Base-by-base conservation (phyloP, 176 grass and related monocot species). In the Phyllostachys edulis region DNA sequence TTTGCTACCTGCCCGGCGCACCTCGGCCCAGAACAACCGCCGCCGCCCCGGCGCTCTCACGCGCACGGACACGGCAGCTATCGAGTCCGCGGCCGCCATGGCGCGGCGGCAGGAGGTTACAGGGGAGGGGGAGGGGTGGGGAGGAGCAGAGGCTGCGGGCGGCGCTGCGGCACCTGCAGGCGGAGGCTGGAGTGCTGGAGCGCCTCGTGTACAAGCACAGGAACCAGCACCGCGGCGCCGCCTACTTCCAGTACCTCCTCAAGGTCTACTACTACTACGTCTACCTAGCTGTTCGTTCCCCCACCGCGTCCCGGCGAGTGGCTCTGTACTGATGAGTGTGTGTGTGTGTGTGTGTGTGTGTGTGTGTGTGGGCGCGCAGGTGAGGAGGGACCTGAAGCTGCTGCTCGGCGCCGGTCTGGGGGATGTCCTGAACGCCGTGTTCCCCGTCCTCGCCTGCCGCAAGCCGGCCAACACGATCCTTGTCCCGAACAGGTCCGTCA, bases 221-320 rank as follows among this genome's bases (percentile, higher is more conserved):
- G 36, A 94, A 91, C 81, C 89, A 91, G 57, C 92, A 94, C 77
- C 92, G 86, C 6, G 64, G 76, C 36, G 64, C 71, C 49, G 37
- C 84, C 8, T 91, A 94, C 84, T 94, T 94, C 79, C 92, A 89
- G 71, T 94, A 89, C 76, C 89, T 94, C 75, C 63, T 89, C 65
- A 91, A 89, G 92, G 91, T 54, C 42, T 20, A 47, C 45, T 5
- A 2, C 29, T 0, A 55, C 23, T 7, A 24, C 2, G 20, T 29
- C 5, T 34, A 52, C 38, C 16, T 29, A 32, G 0, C 59, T 13
- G 24, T 2, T 21, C 26, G 23, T 32, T 9, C 77, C 3, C 27
- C 77, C 11, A 7, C 17, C 6, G 1, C 5, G 16, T 32, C 54
- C 50, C 4, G 34, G 17, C 18, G 8, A 45, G 9, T 56, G 47